Percentiles rank a stretch among this genome's conserved stretches.
These are phyloP conservation scores for Gloeostereum incarnatum DNA, from an alignment of 768 basidiomycete species.

Conservation along the genomic window DNA sequence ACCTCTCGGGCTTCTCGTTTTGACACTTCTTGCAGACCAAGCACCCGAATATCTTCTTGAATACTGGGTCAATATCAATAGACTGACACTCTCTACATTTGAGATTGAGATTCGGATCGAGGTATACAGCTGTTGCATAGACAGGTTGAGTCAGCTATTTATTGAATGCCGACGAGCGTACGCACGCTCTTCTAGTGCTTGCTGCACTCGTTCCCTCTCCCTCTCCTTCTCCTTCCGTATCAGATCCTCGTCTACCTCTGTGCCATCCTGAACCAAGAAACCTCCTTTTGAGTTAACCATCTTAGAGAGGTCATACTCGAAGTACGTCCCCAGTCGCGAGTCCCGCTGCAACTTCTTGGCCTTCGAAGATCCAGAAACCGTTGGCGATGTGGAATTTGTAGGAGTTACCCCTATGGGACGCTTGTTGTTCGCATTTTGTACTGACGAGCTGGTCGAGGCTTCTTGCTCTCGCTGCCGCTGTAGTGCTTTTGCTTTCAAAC, in stretches of 20 bases:
- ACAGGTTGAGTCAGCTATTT: neutral
- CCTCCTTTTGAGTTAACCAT: slow-evolving; percentile 97
- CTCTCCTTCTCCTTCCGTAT: slow-evolving; percentile 73
- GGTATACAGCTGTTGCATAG: slow-evolving; percentile 53
- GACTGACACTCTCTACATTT: slow-evolving; percentile 82
- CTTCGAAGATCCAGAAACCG: slow-evolving; percentile 39
- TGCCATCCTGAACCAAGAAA: slow-evolving; percentile 86
- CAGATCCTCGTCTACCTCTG: slow-evolving; percentile 68
- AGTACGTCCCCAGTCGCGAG: slow-evolving; percentile 80
- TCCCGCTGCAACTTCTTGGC: slow-evolving; percentile 57
- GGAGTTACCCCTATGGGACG: slow-evolving; percentile 54
- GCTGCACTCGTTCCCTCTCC: slow-evolving; percentile 67
- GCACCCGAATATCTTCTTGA: slow-evolving; percentile 74
- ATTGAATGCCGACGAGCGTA: neutral
- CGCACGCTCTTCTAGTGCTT: slow-evolving; percentile 70
- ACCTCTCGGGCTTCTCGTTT: slow-evolving; percentile 84
- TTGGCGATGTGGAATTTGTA: slow-evolving; percentile 52
- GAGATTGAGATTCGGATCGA: slow-evolving; percentile 69
- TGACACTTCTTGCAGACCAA: slow-evolving; percentile 87
- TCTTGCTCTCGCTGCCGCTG: slow-evolving; percentile 60
- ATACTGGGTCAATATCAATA: slow-evolving; percentile 82
- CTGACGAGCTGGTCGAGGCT: slow-evolving; percentile 33
- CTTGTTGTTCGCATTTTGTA: slow-evolving; percentile 62
- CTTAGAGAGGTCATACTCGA: slow-evolving; percentile 95
- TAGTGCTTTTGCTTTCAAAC: slow-evolving; percentile 73